phyloP scores from a whole-genome alignment of 805 yeast genomes.

The Starmera pachycereana region DNA sequence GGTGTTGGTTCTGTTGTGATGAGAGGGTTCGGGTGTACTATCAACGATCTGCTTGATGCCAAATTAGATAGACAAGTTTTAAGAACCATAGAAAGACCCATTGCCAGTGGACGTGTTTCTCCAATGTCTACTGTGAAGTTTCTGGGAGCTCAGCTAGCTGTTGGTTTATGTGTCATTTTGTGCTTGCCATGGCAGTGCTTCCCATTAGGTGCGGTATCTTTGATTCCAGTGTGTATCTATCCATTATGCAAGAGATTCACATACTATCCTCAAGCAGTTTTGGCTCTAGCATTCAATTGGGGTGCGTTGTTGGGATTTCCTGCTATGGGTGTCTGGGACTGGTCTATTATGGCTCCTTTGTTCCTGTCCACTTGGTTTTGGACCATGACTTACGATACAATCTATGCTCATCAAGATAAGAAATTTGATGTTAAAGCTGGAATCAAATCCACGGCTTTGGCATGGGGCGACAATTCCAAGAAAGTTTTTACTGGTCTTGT shows the following conservation, averaged over 20 bases:
- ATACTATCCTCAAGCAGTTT: constrained; percentile 82
- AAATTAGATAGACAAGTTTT: constrained; percentile 78
- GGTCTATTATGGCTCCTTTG: constrained; percentile 67
- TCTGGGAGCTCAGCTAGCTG: constrained; percentile 60
- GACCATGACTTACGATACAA: constrained; percentile 94
- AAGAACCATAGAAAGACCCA: constrained; percentile 85
- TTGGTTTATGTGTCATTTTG: constrained; percentile 64
- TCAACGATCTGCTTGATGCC: constrained; percentile 82
- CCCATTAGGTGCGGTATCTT: constrained; percentile 68
- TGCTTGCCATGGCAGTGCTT: constrained; percentile 77
- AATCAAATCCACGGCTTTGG: constrained; percentile 88
- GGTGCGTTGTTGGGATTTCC: constrained; percentile 92
- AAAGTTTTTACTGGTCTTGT: constrained; percentile 55
- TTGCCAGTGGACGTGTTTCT: constrained; percentile 77
- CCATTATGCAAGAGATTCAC: constrained; percentile 94
- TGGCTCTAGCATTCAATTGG: constrained; percentile 86
- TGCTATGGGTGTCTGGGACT: constrained; percentile 82
- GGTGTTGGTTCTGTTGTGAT: constrained; percentile 80
- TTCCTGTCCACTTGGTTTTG: constrained; percentile 72
- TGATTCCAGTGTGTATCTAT: constrained; percentile 73
- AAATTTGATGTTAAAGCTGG: constrained; percentile 82
- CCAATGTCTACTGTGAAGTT: constrained; percentile 60
- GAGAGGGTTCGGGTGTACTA: constrained; percentile 98
- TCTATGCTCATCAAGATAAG: constrained; percentile 97
- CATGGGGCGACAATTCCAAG: constrained; percentile 81